Evolutionary conservation across 1,284 basidiomycete genomes (phyloP).

Genomic region (Ceratobasidium sp.): DNA sequence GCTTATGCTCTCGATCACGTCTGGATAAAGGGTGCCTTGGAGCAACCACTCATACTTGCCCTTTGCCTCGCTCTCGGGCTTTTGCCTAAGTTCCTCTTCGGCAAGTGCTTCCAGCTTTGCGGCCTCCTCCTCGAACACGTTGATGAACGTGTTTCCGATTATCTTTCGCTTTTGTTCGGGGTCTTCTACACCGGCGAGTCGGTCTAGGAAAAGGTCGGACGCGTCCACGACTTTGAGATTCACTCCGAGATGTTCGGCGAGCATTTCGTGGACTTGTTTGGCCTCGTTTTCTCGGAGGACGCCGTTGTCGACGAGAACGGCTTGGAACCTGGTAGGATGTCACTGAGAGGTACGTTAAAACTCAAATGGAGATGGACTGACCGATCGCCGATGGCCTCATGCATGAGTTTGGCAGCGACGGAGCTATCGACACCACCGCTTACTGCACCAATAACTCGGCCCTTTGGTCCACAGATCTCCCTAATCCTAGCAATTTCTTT

Average conservation of each 20-base stretch:
- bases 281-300: constrained; percentile 95
- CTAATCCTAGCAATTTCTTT: constrained; percentile 97
- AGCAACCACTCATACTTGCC: constrained; percentile 97
- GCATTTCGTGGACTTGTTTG: constrained; percentile 94
- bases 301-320: constrained; percentile 99
- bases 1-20: constrained; percentile 99
- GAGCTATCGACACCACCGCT: constrained; percentile 98
- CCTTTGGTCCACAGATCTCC: constrained; percentile 94
- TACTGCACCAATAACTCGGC: constrained; percentile 97
- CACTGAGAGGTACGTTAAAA: neutral
- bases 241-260: constrained; percentile 94
- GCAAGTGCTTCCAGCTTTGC: constrained; percentile 90
- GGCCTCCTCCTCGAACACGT: constrained; percentile 96
- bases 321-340: constrained; percentile 84
- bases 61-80: constrained; percentile 76
- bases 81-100: constrained; percentile 75
- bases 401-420: constrained; percentile 99
- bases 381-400: constrained; percentile 98
- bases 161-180: constrained; percentile 98
- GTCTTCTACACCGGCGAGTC: constrained; percentile 92
- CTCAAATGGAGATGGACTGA: constrained; percentile 57
- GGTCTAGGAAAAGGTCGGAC: constrained; percentile 92
- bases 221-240: constrained; percentile 97
- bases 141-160: constrained; percentile 99
- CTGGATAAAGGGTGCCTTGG: constrained; percentile 99